phyloP scores from a whole-genome alignment of 805 yeast genomes.

The Nakazawaea holstii region DNA sequence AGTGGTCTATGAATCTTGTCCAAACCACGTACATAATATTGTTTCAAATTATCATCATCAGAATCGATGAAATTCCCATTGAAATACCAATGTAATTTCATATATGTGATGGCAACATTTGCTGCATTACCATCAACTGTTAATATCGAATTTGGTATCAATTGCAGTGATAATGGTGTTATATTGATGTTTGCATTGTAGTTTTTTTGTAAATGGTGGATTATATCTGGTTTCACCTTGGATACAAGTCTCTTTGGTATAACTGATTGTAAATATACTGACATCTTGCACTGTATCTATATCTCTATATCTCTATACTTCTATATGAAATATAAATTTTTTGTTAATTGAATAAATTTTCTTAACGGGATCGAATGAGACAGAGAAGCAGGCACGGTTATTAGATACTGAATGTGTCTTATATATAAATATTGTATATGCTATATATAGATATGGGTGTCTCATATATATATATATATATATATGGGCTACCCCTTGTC shows the following conservation, averaged over 20 bases:
- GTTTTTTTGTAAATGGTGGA: neutral
- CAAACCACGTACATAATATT: neutral
- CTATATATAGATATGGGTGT: too few species aligned
- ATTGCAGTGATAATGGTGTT: neutral
- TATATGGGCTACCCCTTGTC: too few species aligned
- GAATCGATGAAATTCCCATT: constrained; percentile 2
- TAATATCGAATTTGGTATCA: neutral
- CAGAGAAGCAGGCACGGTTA: too few species aligned
- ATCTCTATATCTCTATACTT: too few species aligned
- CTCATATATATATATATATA: too few species aligned
- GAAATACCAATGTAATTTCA: neutral
- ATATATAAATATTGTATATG: too few species aligned
- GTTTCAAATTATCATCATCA: neutral
- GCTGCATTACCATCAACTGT: neutral
- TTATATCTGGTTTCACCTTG: neutral
- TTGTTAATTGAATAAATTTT: too few species aligned
- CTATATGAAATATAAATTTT: too few species aligned
- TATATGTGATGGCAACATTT: neutral
- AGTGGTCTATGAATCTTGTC: constrained; percentile 5
- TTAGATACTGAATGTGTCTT: too few species aligned
- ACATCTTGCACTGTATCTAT: too few species aligned
- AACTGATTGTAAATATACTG: neutral
- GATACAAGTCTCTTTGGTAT: neutral
- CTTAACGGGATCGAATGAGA: too few species aligned
- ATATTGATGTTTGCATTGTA: neutral